phyloP scores from a whole-genome alignment of 2,329 filamentous ascomycete species.

The Paecilomyces sp. region DNA sequence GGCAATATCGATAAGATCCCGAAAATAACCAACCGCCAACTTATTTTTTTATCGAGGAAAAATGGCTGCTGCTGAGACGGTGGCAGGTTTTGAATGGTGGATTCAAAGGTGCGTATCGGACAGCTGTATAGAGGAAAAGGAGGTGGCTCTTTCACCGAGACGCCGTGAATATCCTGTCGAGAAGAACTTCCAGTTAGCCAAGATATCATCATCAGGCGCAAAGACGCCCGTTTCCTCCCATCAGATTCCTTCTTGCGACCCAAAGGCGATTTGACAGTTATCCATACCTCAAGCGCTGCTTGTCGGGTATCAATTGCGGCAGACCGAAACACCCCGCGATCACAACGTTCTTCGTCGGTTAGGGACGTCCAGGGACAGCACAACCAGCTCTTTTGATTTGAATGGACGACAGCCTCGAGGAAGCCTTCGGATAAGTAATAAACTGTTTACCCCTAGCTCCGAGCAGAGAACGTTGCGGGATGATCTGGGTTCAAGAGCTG shows the following conservation, averaged over 20 bases:
- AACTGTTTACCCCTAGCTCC: neutral
- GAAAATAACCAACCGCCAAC: neutral
- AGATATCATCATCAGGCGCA: neutral
- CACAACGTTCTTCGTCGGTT: neutral
- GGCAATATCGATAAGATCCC: neutral
- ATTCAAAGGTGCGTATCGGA: neutral
- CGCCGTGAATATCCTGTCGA: neutral
- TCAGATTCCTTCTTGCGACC: neutral
- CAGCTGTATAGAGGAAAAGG: neutral
- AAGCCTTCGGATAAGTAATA: neutral
- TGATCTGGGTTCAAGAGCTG: neutral
- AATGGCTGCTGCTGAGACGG: neutral
- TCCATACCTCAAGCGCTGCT: neutral
- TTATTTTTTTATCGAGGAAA: neutral
- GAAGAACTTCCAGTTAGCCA: neutral
- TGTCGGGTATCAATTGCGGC: neutral
- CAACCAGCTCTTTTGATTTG: neutral
- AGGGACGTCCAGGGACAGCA: neutral
- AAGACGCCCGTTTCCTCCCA: neutral
- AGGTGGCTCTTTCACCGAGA: neutral
- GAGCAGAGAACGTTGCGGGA: neutral
- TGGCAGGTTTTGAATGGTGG: neutral
- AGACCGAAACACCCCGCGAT: neutral
- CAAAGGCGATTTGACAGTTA: neutral
- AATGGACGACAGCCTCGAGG: neutral